Base-by-base conservation (phyloP, 129 eudicot species). In the Helichrysum umbraculigerum region DNA sequence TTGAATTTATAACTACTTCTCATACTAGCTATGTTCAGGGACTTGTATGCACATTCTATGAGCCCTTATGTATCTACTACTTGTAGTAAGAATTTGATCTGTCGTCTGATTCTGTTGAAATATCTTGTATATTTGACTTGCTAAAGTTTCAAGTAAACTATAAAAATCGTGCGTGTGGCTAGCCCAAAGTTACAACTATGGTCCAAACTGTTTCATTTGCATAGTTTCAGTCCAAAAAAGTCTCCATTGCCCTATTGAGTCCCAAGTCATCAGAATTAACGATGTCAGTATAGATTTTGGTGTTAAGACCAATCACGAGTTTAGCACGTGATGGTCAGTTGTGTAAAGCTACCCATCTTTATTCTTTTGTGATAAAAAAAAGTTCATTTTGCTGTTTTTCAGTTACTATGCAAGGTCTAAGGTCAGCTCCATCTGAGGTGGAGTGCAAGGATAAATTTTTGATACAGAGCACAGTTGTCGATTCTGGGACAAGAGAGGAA, bases 331-430 rank as follows among this genome's bases (percentile, higher is more conserved):
- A 14, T 11, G 52, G 52, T 12, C 17, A 44, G 52, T 44, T 44
- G 16, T 44, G 52, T 44, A 44, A 11, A 44, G 12, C 14, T 44
- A 44, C 52, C 52, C 52, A 3, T 12, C 52, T 44, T 44, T 12
- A 44, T 44, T 44, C 52, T 2, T 41, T 41, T 41, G 52, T 44
- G 52, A 11, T 11, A 44, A 12, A 44, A 44, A 44, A 39, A 39
- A 37, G 28, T 39, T 47, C 15, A 57, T 73, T 35, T 73, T 32
- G 33, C 51, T 76, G 78, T 14, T 11, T 57, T 82, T 76, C 81
- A 91, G 97, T 91, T 61, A 91, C 90, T 34, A 91, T 88, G 97
- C 91, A 84, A 86, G 90, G 91, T 37, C 84, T 84, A 76, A 81
- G 84, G 60, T 77, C 91, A 19, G 80, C 81, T 70, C 82, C 94